phyloP scores from a whole-genome alignment of 257 asterid species.

The Ilex aquifolium region DNA sequence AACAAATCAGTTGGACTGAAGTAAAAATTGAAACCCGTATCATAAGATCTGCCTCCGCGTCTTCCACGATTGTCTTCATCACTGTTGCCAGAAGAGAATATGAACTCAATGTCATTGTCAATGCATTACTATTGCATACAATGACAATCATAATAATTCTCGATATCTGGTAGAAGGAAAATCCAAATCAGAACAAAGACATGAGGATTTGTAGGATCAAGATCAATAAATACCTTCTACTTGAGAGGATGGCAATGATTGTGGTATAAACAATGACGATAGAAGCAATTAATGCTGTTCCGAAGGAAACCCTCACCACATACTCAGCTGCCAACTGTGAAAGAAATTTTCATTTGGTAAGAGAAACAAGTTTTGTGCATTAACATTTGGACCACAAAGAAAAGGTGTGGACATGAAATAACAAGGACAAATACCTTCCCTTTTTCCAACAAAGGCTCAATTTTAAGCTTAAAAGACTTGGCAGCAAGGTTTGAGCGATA shows the following conservation, averaged over 20 bases:
- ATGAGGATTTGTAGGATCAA: neutral
- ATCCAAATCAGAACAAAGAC: constrained; percentile 11
- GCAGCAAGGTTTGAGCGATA: constrained; percentile 72
- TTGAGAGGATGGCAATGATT: constrained; percentile 66
- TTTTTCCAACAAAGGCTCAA: constrained; percentile 77
- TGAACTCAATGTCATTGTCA: neutral
- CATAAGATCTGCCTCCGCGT: constrained; percentile 67
- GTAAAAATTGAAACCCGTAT: constrained; percentile 50
- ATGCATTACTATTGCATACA: neutral
- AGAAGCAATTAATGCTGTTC: constrained; percentile 96
- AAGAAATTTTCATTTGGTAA: constrained; percentile 3
- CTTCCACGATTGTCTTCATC: constrained; percentile 85
- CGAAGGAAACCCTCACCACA: constrained; percentile 84
- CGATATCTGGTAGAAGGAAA: neutral
- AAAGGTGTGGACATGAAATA: neutral
- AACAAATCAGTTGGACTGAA: constrained; percentile 71
- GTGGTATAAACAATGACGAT: constrained; percentile 81
- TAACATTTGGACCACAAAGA: neutral
- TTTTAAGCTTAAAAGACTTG: constrained; percentile 67
- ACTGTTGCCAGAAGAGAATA: constrained; percentile 28
- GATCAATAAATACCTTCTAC: constrained; percentile 56
- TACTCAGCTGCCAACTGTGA: constrained; percentile 83
- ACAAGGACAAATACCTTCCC: constrained; percentile 57
- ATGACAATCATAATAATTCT: neutral
- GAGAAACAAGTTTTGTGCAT: neutral